Base-by-base conservation (phyloP, 768 basidiomycete species). In the Daedaleopsis nitida region DNA sequence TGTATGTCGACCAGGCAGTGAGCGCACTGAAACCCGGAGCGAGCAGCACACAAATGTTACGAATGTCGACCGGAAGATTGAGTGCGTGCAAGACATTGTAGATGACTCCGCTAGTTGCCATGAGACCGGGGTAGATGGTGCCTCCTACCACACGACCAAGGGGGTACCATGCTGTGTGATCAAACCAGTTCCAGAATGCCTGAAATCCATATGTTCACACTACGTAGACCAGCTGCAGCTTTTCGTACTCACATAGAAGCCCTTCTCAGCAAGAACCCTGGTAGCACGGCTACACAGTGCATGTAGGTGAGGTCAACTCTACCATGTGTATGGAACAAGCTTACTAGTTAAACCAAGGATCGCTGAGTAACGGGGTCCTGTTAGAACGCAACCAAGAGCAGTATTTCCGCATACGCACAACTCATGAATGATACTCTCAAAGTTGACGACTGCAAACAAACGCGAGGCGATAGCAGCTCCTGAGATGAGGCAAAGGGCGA, bases 181-280 rank as follows among this genome's bases (percentile, higher is more conserved):
- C 97, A 73, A 99, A 99, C 97, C 97, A 99, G 72, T 99, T 99
- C 97, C 97, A 99, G 78, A 99, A 98, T 87, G 92, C 96, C 94
- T 97, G 64, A 16, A 57, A 61, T n/a, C 42, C 37, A 55, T 47
- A 66, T 45, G 68, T 56, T 27, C 50, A 63, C 56, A 49, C 53
- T 32, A 37, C 21, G 56, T 16, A 53, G 37, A 53, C 39, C 6
- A 55, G n/a, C n/a, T 11, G 5, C 21, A n/a, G 5, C 17, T 4
- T 6, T 19, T 10, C 21, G 17, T 1, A 78, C 92, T 59, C 65
- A 96, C 96, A 80, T 98, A 96, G 79, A 99, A 98, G 17, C 97
- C 97, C 68, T 98, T 82, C 12, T 91, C 84, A 27, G 95, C 92
- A 48, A 99, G 80, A 14, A 99, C 89, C 69, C 81, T 86, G 3